Evolutionary conservation across 495 filamentous ascomycete genomes (phyloP), one percentile per base, ranked within the genome.

Genomic region (Polyplosphaeria fusca): DNA sequence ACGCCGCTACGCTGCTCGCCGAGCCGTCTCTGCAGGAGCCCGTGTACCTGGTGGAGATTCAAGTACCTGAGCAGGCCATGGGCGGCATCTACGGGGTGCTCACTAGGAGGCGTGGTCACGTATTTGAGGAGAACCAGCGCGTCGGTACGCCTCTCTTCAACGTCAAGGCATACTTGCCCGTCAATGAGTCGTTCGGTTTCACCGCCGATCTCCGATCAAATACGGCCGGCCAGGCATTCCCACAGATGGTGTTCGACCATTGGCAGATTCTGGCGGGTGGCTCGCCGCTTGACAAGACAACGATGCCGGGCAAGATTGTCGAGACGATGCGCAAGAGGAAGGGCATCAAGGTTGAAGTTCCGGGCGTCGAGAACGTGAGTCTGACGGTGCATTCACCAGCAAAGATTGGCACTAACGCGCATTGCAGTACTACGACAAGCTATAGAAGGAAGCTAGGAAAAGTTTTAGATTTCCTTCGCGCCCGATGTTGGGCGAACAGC

Each of bases 131-230:
- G 81, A 88, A 93, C 80, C 93, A 99, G 82, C 89, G 93, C 65
- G 88, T 91, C 60, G 93, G 93, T 73, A 99, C 94, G 72, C 94
- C 94, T 77, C 88, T 99, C 45, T 97, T 97, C 87, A 97, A 86
- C 76, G 86, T 99, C 82, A 97, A 97, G 86, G 91, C 93, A 60
- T 99, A 96, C 80, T 80, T 99, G 54, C 93, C 93, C 73, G 90
- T 97, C 84, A 92, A 95, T 81, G 93, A 99, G 83, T 99, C 93
- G 12, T 99, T 99, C 84, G 94, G 93, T 77, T 98, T 98, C 87
- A 93, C 91, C 72, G 87, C 82, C 73, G 93, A 97, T 82, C 90
- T 99, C 67, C 92, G 93, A 71, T 82, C 83, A 64, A 81, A 82
- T 72, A 99, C 93, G 61, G 88, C 86, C 74, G 93, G 93, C 67